Base-by-base conservation (phyloP, 495 filamentous ascomycete genomes). In the Peziza echinospora region DNA sequence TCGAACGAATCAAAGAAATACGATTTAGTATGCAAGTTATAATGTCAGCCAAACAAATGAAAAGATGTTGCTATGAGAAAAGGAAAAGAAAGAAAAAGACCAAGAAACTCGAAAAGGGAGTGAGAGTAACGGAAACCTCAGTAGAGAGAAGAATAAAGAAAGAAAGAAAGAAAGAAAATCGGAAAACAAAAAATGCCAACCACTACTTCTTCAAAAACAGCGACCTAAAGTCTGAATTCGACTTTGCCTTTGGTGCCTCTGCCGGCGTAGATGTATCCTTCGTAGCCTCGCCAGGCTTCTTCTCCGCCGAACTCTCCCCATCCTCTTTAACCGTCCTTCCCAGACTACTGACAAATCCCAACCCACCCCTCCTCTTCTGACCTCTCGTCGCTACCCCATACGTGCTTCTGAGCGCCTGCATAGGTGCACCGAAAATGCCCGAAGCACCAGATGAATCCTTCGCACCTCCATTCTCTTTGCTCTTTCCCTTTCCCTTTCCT, bases 141-240 rank as follows among this genome's bases (percentile, higher is more conserved):
- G 30, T 37, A 37, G 3, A 1, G 19, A 37, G 30, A 37, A 37
- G 13, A 37, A 34, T 16, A 34, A 34, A 9, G 2, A 34, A 37
- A 37, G n/a, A 37, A 37, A 2, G 3, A 37, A 11, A 37, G 1
- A 5, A 37, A 7, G 6, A 37, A 37, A 37, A 3, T 37, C 30
- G 13, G 19, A 37, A 0, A 37, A 37, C 19, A 37, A n/a, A n/a
- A n/a, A n/a, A n/a, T n/a, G n/a, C n/a, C 19, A 26, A 47, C 26
- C n/a, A 30, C 45, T 51, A 49, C 45, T 47, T 47, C 17, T 43
- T 51, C 49, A 76, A 47, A 54, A 87, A 76, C 76, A 93, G 73
- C 28, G 71, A 73, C 56, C 77, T 82, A 63, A 93, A 93, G 64
- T 92, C 84, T 43, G 78, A 79, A 65, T 94, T 93, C 58, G 71